These are phyloP conservation scores for Geranium rotundifolium DNA, from an alignment of 345 rosid genomes.

Conservation along the genomic window DNA sequence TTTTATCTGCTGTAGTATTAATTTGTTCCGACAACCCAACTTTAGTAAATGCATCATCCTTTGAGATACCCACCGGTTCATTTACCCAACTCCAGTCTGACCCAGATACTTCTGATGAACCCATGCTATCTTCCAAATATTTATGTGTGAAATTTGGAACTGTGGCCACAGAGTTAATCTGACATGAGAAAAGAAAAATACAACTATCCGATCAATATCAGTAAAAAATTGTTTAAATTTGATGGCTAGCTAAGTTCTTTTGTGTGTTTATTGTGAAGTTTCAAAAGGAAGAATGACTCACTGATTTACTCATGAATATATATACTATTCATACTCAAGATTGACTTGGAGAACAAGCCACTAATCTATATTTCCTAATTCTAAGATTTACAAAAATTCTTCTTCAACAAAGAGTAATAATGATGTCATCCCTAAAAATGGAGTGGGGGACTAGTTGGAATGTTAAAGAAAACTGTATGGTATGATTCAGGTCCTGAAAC, in stretches of 20 bases:
- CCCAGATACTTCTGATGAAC: conserved; percentile 30
- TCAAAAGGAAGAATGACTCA: too few species aligned
- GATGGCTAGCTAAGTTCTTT: not conserved
- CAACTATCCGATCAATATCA: not conserved
- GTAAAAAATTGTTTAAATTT: too few species aligned
- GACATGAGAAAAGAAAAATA: conserved; percentile 7
- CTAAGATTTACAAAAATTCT: too few species aligned
- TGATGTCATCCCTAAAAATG: not conserved
- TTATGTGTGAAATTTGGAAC: conserved; percentile 38
- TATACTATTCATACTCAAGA: too few species aligned
- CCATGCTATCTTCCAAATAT: conserved; percentile 29
- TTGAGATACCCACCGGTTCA: conserved; percentile 81
- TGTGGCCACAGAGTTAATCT: conserved; percentile 63
- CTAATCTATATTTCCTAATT: too few species aligned
- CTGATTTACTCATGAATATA: too few species aligned
- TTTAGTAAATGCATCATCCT: conserved; percentile 43
- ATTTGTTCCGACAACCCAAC: conserved; percentile 76
- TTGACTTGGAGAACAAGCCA: too few species aligned
- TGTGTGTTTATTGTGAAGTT: too few species aligned
- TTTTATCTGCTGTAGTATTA: conserved; percentile 75
- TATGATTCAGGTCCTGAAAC: not conserved
- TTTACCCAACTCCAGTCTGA: conserved; percentile 68
- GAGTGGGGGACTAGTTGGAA: not conserved
- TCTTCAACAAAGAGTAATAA: not conserved
- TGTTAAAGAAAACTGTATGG: not conserved